Base-by-base conservation (phyloP, 768 basidiomycete species). In the Amanita rubescens region DNA sequence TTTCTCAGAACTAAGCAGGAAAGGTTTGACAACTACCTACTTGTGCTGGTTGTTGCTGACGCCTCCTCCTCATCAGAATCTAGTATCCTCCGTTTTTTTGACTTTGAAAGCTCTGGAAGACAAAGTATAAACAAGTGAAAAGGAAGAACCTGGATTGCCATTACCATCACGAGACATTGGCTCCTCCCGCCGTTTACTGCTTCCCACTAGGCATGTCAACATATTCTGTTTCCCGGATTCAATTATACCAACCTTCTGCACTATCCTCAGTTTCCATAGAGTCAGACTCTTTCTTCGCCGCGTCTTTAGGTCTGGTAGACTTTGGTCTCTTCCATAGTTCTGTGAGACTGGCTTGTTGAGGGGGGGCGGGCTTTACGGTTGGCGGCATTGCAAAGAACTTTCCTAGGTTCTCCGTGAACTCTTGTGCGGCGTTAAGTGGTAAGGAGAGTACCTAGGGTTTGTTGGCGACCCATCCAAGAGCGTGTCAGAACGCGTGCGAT, bases 301-400 rank as follows among this genome's bases (percentile, higher is more conserved):
- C 56, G 24, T 60, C 59, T n/a, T 55, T 65, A 68, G 69, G 50
- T 56, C 46, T 58, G 68, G 50, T 60, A 44, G 42, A 50, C 45
- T 58, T 57, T 49, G 58, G 53, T 53, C 63, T 63, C 56, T 64
- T 76, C 87, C 87, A 92, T 72, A 89, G 75, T 51, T 90, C 86
- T 53, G 79, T 75, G 35, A 93, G 77, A 61, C 73, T 90, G n/a
- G 88, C 74, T 65, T 93, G 90, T 54, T 89, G 87, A 6, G 84
- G 81, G 0, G 85, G 84, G 3, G 83, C 66, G 25, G 79, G 64
- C 67, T 87, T 90, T n/a, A 63, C 58, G 25, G 75, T 75, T 58
- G 76, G 76, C 0, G 90, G 86, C 85, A 90, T 87, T 54, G 76
- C 72, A 52, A 90, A 81, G 73, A 90, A 91, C 62, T 80, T 87